These are phyloP conservation scores for Penicillium tannophilum DNA, from an alignment of 495 filamentous ascomycete genomes.

Conservation along the genomic window DNA sequence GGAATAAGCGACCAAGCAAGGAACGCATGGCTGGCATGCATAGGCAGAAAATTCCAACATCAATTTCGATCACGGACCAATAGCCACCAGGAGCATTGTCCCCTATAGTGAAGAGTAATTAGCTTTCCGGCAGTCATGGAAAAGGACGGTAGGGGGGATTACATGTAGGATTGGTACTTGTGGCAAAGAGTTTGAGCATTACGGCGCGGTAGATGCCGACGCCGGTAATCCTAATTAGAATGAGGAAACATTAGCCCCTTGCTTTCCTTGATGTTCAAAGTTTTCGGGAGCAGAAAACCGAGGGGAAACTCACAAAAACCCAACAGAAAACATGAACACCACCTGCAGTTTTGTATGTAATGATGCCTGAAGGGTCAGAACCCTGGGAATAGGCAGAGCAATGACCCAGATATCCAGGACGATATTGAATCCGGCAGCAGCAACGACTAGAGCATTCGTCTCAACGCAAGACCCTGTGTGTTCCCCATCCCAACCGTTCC, in stretches of 20 bases:
- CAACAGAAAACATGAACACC: constrained; percentile 25
- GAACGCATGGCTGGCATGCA: constrained; percentile 24
- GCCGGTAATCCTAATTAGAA: constrained; percentile 18
- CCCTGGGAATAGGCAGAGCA: constrained; percentile 33
- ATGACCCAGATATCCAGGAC: constrained; percentile 47
- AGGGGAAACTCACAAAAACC: constrained; percentile 25
- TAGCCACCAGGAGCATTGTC: constrained; percentile 20
- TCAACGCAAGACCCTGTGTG: constrained; percentile 36
- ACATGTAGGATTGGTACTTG: constrained; percentile 26
- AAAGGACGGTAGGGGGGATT: neutral
- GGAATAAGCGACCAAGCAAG: constrained; percentile 10
- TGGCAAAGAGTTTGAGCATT: constrained; percentile 17
- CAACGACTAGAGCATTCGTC: constrained; percentile 29
- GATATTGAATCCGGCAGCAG: constrained; percentile 40
- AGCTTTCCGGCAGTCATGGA: neutral
- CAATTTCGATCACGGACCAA: constrained; percentile 26
- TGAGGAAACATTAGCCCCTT: neutral
- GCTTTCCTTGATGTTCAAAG: neutral
- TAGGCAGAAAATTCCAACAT: constrained; percentile 23
- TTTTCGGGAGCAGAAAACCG: neutral
- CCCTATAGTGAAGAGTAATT: constrained; percentile 11
- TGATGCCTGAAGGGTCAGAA: constrained; percentile 24
- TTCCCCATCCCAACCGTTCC: constrained; percentile 37
- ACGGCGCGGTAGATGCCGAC: constrained; percentile 23
- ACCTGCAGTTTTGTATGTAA: constrained; percentile 22